Evolutionary conservation across 169 alveolate species (phyloP).

Genomic region (Plasmodium vinckei): DNA sequence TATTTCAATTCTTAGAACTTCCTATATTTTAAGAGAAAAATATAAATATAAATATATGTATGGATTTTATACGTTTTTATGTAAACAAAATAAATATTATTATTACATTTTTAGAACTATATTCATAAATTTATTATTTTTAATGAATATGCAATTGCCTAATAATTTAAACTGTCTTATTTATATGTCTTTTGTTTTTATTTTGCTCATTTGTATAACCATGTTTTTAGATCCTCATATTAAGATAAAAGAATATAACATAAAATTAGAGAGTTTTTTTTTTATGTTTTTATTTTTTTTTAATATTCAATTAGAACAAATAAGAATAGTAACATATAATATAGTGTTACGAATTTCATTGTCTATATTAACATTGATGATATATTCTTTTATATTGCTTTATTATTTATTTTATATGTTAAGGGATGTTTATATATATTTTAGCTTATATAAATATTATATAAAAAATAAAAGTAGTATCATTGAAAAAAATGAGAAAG

Average conservation of each 20-base stretch:
- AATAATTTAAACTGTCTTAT: conserved; percentile 50
- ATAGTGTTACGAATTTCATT: conserved; percentile 28
- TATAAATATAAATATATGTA: conserved; percentile 43
- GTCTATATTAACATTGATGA: conserved; percentile 43
- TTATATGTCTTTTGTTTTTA: conserved; percentile 40
- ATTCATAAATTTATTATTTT: conserved; percentile 54
- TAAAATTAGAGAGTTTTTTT: conserved; percentile 39
- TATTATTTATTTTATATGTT: conserved; percentile 72
- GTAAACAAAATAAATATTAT: conserved; percentile 32
- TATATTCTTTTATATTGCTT: conserved; percentile 57
- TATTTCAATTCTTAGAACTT: conserved; percentile 25
- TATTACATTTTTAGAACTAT: conserved; percentile 39
- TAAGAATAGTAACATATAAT: conserved; percentile 68
- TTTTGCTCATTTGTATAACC: conserved; percentile 50
- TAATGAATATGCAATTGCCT: conserved; percentile 24
- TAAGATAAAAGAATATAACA: conserved; percentile 4
- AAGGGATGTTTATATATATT: conserved; percentile 55
- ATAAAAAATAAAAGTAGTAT: conserved; percentile 14
- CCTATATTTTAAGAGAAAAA: neutral
- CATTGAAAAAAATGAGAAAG: neutral
- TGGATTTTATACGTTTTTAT: conserved; percentile 74
- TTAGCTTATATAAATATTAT: conserved; percentile 17
- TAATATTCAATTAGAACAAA: conserved; percentile 65
- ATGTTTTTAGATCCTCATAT: conserved; percentile 51
- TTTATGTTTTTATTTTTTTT: conserved; percentile 76